phyloP scores from a whole-genome alignment of 371 early-diverging fungal genomes.

The Mortierella sp. region DNA sequence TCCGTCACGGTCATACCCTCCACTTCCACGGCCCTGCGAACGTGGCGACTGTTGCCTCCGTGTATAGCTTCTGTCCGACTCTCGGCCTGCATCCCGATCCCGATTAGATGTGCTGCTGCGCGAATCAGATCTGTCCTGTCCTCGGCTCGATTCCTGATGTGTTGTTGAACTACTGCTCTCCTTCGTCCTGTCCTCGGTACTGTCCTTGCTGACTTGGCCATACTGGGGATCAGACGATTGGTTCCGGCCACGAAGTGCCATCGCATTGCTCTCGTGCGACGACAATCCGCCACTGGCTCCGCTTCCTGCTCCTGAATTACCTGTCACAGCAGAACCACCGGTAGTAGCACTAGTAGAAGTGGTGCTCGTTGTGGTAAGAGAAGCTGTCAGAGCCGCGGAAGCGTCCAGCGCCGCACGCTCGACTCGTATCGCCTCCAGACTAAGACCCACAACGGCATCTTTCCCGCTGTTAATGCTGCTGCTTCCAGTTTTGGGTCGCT shows the following conservation, averaged over 20 bases:
- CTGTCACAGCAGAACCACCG: neutral
- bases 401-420: slow-evolving; percentile 19
- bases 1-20: neutral
- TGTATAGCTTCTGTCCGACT: neutral
- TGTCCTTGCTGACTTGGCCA: neutral
- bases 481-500: slow-evolving; percentile 22
- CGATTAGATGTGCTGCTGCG: neutral
- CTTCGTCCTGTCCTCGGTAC: neutral
- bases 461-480: neutral
- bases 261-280: neutral
- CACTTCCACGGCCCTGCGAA: neutral
- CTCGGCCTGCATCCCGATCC: neutral
- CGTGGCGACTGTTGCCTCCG: neutral
- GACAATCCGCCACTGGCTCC: neutral
- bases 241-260: neutral
- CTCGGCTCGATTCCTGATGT: neutral
- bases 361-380: neutral
- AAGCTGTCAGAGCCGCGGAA: neutral
- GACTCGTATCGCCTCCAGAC: slow-evolving; percentile 29
- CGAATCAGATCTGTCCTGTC: neutral
- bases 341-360: no score
- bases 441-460: slow-evolving; percentile 17
- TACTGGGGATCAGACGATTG: neutral
- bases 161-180: neutral
- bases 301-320: neutral